These are phyloP conservation scores for Monosporozyma servazzii DNA, from an alignment of 805 yeast genomes.

Conservation along the genomic window DNA sequence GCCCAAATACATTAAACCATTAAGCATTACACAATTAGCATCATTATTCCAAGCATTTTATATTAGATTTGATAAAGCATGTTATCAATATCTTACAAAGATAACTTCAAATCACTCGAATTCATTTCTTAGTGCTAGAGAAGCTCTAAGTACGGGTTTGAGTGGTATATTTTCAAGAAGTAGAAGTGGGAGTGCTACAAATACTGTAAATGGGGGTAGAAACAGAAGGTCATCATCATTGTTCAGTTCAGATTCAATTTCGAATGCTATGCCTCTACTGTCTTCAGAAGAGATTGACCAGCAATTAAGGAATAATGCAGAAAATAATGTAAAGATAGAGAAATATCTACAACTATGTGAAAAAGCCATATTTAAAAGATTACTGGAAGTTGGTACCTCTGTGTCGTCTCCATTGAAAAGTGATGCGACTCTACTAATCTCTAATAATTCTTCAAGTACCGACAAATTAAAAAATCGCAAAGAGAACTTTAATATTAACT, in stretches of 20 bases:
- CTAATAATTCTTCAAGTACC: background rate
- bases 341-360: conserved; percentile 28
- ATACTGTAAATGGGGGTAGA: conserved; percentile 7
- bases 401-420: conserved; percentile 13
- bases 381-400: conserved; percentile 27
- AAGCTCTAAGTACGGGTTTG: conserved; percentile 27
- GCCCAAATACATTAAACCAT: conserved; percentile 28
- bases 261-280: conserved; percentile 18
- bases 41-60: conserved; percentile 27
- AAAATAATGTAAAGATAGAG: conserved; percentile 21
- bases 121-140: conserved; percentile 20
- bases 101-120: background rate
- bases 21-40: conserved; percentile 23
- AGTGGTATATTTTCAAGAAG: conserved; percentile 31
- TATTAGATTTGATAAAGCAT: conserved; percentile 23
- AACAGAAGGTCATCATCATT: conserved; percentile 26
- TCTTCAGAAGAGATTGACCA: conserved; percentile 26
- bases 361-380: conserved; percentile 19
- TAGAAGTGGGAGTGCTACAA: conserved; percentile 8
- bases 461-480: conserved; percentile 4
- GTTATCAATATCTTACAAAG: conserved; percentile 20
- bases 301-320: conserved; percentile 21
- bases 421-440: background rate
- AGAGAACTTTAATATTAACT: conserved; percentile 15
- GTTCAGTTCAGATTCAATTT: conserved; percentile 18